Conservation (phyloP, 306 rosid species). For the Vachellia pachyceras region DNA sequence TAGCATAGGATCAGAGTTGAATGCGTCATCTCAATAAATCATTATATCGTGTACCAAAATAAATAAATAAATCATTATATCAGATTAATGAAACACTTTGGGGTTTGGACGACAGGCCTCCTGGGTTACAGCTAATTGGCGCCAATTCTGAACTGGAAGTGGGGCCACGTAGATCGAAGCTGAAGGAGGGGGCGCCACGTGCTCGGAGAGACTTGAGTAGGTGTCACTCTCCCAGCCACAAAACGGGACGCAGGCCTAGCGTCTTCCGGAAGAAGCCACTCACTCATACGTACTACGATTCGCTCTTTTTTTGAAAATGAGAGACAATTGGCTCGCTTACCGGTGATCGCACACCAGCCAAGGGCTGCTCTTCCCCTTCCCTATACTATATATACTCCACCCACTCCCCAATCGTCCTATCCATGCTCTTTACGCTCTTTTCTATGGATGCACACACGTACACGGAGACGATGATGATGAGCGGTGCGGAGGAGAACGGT, state of each 20-base stretch:
- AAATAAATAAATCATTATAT: too few species aligned
- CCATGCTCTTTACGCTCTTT: neutral
- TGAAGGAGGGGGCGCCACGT: conserved; percentile 4
- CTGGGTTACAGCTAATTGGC: too few species aligned
- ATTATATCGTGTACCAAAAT: too few species aligned
- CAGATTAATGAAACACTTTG: too few species aligned
- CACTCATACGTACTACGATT: neutral
- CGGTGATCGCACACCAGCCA: neutral
- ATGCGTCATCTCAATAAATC: too few species aligned
- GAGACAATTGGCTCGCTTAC: neutral
- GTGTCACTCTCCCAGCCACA: neutral
- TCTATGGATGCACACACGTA: neutral
- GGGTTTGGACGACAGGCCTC: too few species aligned
- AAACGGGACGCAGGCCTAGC: neutral
- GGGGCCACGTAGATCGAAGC: neutral
- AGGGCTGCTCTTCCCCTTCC: too few species aligned
- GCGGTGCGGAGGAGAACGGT: neutral
- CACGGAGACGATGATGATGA: conserved; percentile 6
- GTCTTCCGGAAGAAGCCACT: conserved; percentile 17
- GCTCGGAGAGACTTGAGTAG: neutral
- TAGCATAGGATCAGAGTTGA: too few species aligned
- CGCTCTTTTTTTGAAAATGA: neutral
- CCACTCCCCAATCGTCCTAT: too few species aligned
- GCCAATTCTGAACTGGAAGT: too few species aligned
- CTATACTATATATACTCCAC: too few species aligned